phyloP scores from a whole-genome alignment of 2,329 filamentous ascomycete species.

The Colletotrichum gloeosporioides region DNA sequence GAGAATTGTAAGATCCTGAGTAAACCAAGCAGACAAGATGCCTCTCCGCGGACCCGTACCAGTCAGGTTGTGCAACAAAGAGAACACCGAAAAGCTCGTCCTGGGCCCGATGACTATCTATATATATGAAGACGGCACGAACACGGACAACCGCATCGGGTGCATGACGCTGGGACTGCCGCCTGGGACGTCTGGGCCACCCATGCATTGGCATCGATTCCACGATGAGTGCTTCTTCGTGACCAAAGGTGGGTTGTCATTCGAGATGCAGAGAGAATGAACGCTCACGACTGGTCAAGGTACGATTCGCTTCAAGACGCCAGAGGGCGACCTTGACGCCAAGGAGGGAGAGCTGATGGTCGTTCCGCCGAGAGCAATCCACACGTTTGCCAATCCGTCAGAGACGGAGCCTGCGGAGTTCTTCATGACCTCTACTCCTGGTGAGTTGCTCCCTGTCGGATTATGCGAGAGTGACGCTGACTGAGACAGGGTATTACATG shows the following conservation, averaged over 20 bases:
- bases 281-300: constrained; percentile 21
- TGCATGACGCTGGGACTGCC: constrained; percentile 36
- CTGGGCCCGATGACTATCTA: constrained; percentile 38
- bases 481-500: constrained; percentile 35
- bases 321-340: constrained; percentile 34
- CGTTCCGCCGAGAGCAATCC: constrained; percentile 38
- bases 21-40: constrained; percentile 26
- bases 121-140: constrained; percentile 38
- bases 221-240: constrained; percentile 42
- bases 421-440: constrained; percentile 42
- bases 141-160: constrained; percentile 38
- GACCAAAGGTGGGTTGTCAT: constrained; percentile 30
- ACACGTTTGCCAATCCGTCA: constrained; percentile 39
- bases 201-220: constrained; percentile 43
- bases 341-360: constrained; percentile 37
- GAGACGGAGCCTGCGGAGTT: constrained; percentile 36
- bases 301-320: constrained; percentile 34
- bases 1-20: background rate
- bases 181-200: constrained; percentile 34
- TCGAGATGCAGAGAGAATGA: background rate
- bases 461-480: background rate
- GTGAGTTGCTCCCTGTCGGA: constrained; percentile 10
- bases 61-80: constrained; percentile 32
- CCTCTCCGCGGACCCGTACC: constrained; percentile 35
- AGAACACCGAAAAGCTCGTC: constrained; percentile 32